Conservation (phyloP, 2,329 filamentous ascomycete genomes). For the Colletotrichum musicola region DNA sequence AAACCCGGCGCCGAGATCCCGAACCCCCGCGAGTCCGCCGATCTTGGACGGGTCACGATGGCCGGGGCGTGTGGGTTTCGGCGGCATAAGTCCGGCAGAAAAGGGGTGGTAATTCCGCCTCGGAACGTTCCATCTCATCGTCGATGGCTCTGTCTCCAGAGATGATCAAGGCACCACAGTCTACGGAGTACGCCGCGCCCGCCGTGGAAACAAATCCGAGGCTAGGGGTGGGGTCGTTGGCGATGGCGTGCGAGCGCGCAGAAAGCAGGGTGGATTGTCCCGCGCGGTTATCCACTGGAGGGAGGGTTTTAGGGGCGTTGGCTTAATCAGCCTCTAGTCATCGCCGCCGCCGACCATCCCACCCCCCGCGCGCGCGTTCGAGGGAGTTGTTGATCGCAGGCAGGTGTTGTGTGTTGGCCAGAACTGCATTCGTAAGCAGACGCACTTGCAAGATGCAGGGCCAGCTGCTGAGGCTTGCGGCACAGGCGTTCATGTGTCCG, state of each 20-base stretch:
- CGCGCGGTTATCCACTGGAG: constrained; percentile 28
- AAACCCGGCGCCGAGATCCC: no score
- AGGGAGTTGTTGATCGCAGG: not conserved
- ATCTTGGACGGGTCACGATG: no score
- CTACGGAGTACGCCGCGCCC: no score
- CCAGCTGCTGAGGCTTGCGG: not conserved
- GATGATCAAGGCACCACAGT: no score
- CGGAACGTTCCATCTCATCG: not conserved
- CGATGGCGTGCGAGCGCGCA: no score
- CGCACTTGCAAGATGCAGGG: not conserved
- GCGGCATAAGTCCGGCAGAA: not conserved
- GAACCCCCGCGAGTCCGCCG: no score
- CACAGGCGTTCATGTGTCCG: not conserved
- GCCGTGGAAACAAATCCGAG: no score
- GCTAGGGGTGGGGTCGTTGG: no score
- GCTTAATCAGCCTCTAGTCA: constrained; percentile 35
- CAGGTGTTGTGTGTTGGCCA: not conserved
- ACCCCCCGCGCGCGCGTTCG: constrained; percentile 2
- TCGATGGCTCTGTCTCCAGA: not conserved
- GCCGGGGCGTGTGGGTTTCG: not conserved
- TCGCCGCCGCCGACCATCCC: not conserved
- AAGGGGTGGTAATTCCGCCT: not conserved
- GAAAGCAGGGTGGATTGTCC: constrained; percentile 15
- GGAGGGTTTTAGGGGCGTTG: no score
- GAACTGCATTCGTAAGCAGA: constrained; percentile 1